Evolutionary conservation across 2,329 filamentous ascomycete species (phyloP), one percentile per base, ranked within the genome.

Genomic region (Cladophialophora carrionii): DNA sequence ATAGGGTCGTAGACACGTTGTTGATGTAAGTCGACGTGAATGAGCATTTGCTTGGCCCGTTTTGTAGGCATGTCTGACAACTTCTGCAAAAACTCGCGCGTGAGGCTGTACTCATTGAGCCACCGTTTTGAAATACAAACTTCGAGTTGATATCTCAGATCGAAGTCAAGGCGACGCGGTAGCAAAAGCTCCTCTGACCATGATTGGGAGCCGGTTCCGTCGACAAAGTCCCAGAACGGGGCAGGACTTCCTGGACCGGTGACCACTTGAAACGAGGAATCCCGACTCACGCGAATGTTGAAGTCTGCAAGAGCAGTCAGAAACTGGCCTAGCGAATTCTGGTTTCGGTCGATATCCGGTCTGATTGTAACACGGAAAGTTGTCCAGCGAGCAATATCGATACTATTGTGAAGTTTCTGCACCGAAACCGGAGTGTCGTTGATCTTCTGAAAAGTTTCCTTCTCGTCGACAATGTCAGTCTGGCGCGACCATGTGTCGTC

Each of bases 121-220:
- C 87, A 82, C 0, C 88, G 87, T 31, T 89, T 86, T 0, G 93
- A 96, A n/a, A 98, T 83, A 74, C 94, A 98, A 0, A 92, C 93
- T 75, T 99, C 94, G 0, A 99, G 84, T 74, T 96, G 92, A 73
- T 98, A 99, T 17, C 91, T 85, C 1, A 96, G 85, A 0, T 87
- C 79, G 67, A 92, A 97, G 0, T 85, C 79, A 3, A 94, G 80
- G 61, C 77, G 70, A 76, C 65, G 74, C 70, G 71, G 69, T 2
- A 69, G 66, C 4, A 65, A 57, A 24, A 60, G 46, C 29, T 72
- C 67, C 14, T 71, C 67, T 26, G 52, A 62, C 29, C 68, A 53
- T 26, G 41, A 59, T 14, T 32, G 57, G 12, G 58, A 12, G 31
- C 48, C 32, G 4, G 57, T 32, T 7, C 54, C 57, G 24, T 81